Base-by-base conservation (phyloP, 345 rosid genomes). In the Pelargonium nanum region DNA sequence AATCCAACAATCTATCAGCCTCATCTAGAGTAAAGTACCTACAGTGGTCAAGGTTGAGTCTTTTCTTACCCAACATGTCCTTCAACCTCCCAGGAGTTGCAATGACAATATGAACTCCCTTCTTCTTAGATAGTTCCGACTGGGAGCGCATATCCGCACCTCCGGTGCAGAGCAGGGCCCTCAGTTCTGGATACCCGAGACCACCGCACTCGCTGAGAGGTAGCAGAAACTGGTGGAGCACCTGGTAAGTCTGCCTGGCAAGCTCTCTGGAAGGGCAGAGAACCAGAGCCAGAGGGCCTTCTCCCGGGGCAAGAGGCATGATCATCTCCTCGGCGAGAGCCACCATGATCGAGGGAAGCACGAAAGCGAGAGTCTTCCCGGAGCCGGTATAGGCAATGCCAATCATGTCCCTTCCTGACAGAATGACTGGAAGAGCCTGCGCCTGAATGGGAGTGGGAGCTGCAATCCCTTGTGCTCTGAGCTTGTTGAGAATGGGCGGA, bases 51-150 rank as follows among this genome's bases (percentile, higher is more conserved):
- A 89, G 72, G 76, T 52, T 91, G 96, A 86, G 86, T 70, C 87
- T 88, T 66, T 88, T 91, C 83, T 88, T 91, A 22, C 95, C 91
- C 17, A 88, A 85, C 96, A 91, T 81, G 68, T 91, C 96, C 83
- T 91, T 91, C 74, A 91, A 75, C 65, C 93, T 86, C 59, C 96
- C 96, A 25, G 96, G 98, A 34, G 98, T 91, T 5, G 98, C 98
- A 62, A 91, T 87, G 68, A 91, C 98, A 24, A 88, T 86, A 56
- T 85, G 98, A 40, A 91, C 96, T 55, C 92, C 96, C 76, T 72
- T 86, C 77, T 83, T 86, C 55, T 86, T 90, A 61, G n/a, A n/a
- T n/a, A 86, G 71, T 62, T 88, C 98, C 80, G 88, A 73, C 80
- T 91, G 95, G 1, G 90, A 80, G 62, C 87, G 79, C 96, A 88